phyloP scores from a whole-genome alignment of 805 yeast genomes.

The Yamadazyma insecticola region DNA sequence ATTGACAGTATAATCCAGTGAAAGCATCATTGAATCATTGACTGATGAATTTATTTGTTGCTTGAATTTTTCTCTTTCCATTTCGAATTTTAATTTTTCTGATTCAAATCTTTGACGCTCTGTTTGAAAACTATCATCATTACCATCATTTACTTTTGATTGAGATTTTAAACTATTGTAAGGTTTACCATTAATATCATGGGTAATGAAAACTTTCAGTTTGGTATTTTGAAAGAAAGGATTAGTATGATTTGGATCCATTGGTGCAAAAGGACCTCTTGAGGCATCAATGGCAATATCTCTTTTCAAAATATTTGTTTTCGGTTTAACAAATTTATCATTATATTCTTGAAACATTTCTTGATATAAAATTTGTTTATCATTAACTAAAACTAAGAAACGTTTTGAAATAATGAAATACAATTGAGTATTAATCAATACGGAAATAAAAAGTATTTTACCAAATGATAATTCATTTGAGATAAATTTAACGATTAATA shows the following conservation, averaged over 20 bases:
- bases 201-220: conserved; percentile 47
- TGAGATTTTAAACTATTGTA: conserved; percentile 11
- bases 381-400: conserved; percentile 49
- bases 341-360: conserved; percentile 64
- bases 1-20: conserved; percentile 1
- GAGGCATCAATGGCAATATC: conserved; percentile 65
- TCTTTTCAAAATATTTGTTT: conserved; percentile 44
- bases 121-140: conserved; percentile 7
- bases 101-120: conserved; percentile 11
- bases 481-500: conserved; percentile 37
- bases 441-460: conserved; percentile 22
- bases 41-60: conserved; percentile 7
- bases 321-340: conserved; percentile 58
- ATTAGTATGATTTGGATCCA: conserved; percentile 17
- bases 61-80: conserved; percentile 11
- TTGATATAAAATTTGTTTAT: conserved; percentile 54
- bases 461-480: conserved; percentile 19
- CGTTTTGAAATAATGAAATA: conserved; percentile 38
- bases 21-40: conserved; percentile 4
- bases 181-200: conserved; percentile 40
- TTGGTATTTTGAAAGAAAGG: conserved; percentile 22
- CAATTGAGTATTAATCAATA: conserved; percentile 22
- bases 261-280: conserved; percentile 22
- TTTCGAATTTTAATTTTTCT: conserved; percentile 11
- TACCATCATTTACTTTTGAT: conserved; percentile 1